phyloP scores from a whole-genome alignment of 192 early-diverging fungal species.

The Backusella sp. region DNA sequence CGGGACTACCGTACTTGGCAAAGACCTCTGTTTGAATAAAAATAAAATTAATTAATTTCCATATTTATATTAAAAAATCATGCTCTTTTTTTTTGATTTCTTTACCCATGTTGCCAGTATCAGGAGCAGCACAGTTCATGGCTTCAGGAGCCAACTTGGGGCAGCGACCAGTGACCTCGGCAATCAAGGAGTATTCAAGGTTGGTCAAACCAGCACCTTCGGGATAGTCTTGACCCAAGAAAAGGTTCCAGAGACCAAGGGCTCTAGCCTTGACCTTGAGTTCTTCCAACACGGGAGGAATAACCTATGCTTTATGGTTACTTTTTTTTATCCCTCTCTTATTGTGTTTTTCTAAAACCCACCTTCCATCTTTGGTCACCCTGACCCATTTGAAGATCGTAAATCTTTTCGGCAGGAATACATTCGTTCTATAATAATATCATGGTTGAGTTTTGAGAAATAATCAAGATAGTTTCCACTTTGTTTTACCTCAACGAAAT shows the following conservation, averaged over 20 bases:
- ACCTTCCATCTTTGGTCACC: constrained; percentile 85
- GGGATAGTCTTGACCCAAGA: constrained; percentile 76
- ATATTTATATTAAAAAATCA: neutral
- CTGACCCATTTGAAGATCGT: constrained; percentile 67
- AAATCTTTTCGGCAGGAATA: constrained; percentile 87
- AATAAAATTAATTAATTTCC: neutral
- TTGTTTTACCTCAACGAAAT: constrained; percentile 57
- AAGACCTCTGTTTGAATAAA: constrained; percentile 69
- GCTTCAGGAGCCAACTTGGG: constrained; percentile 86
- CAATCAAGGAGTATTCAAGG: constrained; percentile 91
- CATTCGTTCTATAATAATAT: constrained; percentile 73
- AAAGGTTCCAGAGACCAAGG: constrained; percentile 97
- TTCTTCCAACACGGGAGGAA: constrained; percentile 84
- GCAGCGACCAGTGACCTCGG: constrained; percentile 85
- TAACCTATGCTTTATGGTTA: constrained; percentile 37
- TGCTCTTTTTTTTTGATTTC: neutral
- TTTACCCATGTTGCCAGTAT: constrained; percentile 93
- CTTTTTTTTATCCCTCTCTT: too few relatives aligned
- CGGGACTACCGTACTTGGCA: constrained; percentile 87
- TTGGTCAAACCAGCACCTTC: constrained; percentile 89
- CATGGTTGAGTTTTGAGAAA: neutral
- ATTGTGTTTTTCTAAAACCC: neutral
- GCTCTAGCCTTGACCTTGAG: constrained; percentile 84
- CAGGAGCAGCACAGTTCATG: constrained; percentile 90
- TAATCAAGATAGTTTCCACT: neutral